Conservation (phyloP, 1,139 yeast genomes). For the Pichia sp. region DNA sequence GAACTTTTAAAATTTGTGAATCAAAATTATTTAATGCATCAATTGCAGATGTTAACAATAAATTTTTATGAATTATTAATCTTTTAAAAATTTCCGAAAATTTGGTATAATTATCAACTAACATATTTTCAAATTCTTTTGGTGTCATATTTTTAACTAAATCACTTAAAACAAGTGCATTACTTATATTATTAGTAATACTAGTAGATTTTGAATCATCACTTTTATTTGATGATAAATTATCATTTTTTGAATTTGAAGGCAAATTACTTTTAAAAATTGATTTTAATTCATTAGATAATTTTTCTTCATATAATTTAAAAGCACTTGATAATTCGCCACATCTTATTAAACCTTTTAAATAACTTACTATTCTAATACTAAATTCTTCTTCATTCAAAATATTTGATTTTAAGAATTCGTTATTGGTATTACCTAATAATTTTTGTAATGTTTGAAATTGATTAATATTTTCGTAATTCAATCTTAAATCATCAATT, state of each 20-base stretch:
- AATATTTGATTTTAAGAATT: slow-evolving; percentile 18
- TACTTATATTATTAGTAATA: slow-evolving; percentile 15
- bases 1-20: slow-evolving; percentile 27
- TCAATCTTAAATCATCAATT: slow-evolving; percentile 53
- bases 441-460: slow-evolving; percentile 51
- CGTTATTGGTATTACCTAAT: slow-evolving; percentile 9
- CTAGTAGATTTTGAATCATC: slow-evolving; percentile 25
- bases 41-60: slow-evolving; percentile 67
- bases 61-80: slow-evolving; percentile 70
- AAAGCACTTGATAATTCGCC: slow-evolving; percentile 63
- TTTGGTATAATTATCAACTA: slow-evolving; percentile 53
- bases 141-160: slow-evolving; percentile 59
- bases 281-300: slow-evolving; percentile 63
- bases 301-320: slow-evolving; percentile 58
- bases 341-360: slow-evolving; percentile 55
- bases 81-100: slow-evolving; percentile 71
- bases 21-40: slow-evolving; percentile 38
- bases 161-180: slow-evolving; percentile 23
- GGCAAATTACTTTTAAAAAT: slow-evolving; percentile 67
- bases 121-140: slow-evolving; percentile 67
- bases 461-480: slow-evolving; percentile 44
- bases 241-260: slow-evolving; percentile 20
- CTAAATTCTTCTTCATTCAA: slow-evolving; percentile 35
- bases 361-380: slow-evolving; percentile 37
- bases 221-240: slow-evolving; percentile 18